phyloP scores from a whole-genome alignment of 768 basidiomycete species.

The Tylopilus subfusipes region DNA sequence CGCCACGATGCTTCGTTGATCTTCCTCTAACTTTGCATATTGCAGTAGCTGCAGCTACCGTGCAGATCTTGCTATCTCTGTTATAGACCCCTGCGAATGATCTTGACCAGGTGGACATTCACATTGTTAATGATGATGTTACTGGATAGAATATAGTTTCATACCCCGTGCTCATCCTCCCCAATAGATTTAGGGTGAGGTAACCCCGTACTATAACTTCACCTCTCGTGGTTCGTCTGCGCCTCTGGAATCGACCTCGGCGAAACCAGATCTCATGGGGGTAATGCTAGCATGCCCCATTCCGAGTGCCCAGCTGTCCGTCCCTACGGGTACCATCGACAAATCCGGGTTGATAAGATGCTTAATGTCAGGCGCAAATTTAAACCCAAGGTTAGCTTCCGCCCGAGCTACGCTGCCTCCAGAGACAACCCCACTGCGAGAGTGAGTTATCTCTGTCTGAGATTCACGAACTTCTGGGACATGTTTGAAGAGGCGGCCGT shows the following conservation, averaged over 20 bases:
- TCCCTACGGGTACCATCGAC: slow-evolving; percentile 64
- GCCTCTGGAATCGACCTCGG: slow-evolving; percentile 38
- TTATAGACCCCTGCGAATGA: slow-evolving; percentile 13
- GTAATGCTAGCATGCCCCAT: slow-evolving; percentile 74
- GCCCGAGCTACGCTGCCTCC: slow-evolving; percentile 12
- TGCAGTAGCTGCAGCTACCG: not conserved
- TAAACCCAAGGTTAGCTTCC: slow-evolving; percentile 55
- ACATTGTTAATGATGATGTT: slow-evolving; percentile 3
- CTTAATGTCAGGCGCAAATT: slow-evolving; percentile 72
- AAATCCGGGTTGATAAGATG: slow-evolving; percentile 58
- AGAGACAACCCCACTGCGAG: slow-evolving; percentile 18
- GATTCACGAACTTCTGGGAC: slow-evolving; percentile 24
- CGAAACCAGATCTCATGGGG: slow-evolving; percentile 72
- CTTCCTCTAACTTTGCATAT: slow-evolving; percentile 10
- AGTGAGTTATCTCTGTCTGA: slow-evolving; percentile 31
- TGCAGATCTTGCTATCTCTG: slow-evolving; percentile 15
- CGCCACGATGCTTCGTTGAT: not conserved
- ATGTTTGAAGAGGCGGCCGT: slow-evolving; percentile 73
- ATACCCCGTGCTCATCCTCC: not conserved
- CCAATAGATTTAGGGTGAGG: not conserved
- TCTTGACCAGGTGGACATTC: not conserved
- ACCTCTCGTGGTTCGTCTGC: slow-evolving; percentile 9
- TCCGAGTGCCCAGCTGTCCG: slow-evolving; percentile 78
- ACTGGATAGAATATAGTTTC: slow-evolving; percentile 8
- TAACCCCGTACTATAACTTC: slow-evolving; percentile 45